Evolutionary conservation across 169 alveolate genomes (phyloP).

Genomic region (Cryptosporidium sp.): DNA sequence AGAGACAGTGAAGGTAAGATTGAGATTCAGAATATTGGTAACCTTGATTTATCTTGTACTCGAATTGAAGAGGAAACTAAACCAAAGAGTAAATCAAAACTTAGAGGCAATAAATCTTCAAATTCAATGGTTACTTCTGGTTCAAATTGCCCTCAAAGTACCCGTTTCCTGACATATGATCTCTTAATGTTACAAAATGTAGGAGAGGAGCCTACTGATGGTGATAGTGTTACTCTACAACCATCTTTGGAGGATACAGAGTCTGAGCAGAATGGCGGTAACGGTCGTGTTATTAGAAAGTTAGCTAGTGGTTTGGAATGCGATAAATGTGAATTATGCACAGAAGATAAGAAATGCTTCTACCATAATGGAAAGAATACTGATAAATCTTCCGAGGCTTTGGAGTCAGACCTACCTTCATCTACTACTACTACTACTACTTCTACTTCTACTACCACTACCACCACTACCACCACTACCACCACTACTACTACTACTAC

Average conservation of each 20-base stretch:
- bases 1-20: not conserved
- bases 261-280: not conserved
- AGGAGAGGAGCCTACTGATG: not conserved
- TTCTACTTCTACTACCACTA: not conserved
- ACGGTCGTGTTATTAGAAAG: not conserved
- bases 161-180: not conserved
- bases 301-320: not conserved
- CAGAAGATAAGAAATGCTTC: slow-evolving; percentile 5
- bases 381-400: not conserved
- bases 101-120: not conserved
- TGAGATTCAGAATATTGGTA: not conserved
- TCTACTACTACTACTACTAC: not conserved
- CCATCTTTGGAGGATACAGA: not conserved
- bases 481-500: slow-evolving; percentile 24
- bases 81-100: not conserved
- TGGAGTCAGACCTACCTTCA: not conserved
- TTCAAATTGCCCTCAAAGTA: not conserved
- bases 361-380: slow-evolving; percentile 3
- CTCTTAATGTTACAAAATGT: not conserved
- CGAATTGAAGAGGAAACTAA: not conserved
- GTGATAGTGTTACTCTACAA: not conserved
- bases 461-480: slow-evolving; percentile 3
- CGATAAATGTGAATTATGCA: not conserved
- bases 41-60: slow-evolving; percentile 13
- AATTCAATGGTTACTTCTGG: not conserved